Percentiles rank a stretch among this genome's conserved stretches.
Evolutionary conservation across 176 grass and related monocot species (phyloP).

Genomic region (Musa troglodytarum): DNA sequence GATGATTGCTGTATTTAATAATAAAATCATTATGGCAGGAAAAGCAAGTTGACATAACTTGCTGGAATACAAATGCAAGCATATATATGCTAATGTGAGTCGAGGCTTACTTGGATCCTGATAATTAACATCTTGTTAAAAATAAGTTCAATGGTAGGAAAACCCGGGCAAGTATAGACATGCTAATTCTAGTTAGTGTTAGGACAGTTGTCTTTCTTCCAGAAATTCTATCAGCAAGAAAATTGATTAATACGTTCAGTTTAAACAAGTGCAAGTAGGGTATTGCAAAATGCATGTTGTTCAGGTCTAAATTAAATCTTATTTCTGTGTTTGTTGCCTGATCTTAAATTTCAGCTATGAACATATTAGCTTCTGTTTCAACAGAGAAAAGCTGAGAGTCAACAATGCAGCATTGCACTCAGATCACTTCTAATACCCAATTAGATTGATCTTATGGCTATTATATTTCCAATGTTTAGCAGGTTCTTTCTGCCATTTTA

Average conservation of each 20-base stretch:
- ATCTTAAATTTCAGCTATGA: neutral
- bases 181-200: neutral
- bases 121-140: neutral
- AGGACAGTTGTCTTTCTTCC: neutral
- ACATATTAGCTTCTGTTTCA: too few species aligned
- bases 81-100: too few species aligned
- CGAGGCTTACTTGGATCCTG: neutral
- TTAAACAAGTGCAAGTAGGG: neutral
- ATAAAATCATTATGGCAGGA: neutral
- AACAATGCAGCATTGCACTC: neutral
- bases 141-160: neutral
- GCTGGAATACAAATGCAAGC: neutral
- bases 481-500: neutral
- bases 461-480: neutral
- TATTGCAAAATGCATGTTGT: neutral
- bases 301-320: neutral
- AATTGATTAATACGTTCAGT: neutral
- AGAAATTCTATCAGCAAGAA: neutral
- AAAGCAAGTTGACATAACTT: neutral
- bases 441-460: neutral
- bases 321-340: neutral
- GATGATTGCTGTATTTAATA: neutral
- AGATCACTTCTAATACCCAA: neutral
- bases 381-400: neutral
- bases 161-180: neutral